Conservation (phyloP, 139 green algal genomes). For the Mesostigma viride region DNA sequence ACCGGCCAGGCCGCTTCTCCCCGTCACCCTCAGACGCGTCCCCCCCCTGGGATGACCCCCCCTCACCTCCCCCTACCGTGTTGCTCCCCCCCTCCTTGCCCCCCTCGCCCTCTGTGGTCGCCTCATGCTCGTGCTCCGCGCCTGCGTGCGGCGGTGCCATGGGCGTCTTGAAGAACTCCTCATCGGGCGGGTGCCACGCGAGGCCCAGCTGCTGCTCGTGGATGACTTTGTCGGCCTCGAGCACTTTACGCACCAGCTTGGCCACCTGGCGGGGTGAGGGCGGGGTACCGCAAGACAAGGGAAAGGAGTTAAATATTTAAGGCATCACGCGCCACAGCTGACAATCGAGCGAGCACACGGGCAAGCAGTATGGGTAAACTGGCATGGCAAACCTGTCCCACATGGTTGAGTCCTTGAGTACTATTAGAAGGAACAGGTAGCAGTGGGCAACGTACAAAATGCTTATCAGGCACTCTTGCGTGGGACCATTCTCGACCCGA, state of each 20-base stretch:
- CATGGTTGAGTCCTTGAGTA: no score
- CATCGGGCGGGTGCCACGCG: conserved; percentile 52
- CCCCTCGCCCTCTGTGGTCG: not conserved
- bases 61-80: conserved; percentile 9
- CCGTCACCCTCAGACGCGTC: not conserved
- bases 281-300: no score
- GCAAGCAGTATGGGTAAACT: no score
- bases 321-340: no score
- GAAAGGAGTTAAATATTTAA: no score
- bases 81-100: not conserved
- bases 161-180: conserved; percentile 45
- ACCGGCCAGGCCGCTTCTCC: not conserved
- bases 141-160: conserved; percentile 8
- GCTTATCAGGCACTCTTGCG: no score
- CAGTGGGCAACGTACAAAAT: no score
- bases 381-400: no score
- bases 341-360: no score
- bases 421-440: no score
- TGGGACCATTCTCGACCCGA: no score
- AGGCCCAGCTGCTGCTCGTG: conserved; percentile 72
- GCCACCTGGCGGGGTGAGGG: conserved; percentile 26
- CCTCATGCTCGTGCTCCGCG: conserved; percentile 24
- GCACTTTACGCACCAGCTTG: conserved; percentile 41
- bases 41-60: no score
- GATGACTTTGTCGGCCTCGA: conserved; percentile 51